A percentile compares a stretch with the other conserved stretches of the same genome.
Evolutionary conservation across 352 stramenopile species (phyloP).

Genomic region (Phytophthora melonis): DNA sequence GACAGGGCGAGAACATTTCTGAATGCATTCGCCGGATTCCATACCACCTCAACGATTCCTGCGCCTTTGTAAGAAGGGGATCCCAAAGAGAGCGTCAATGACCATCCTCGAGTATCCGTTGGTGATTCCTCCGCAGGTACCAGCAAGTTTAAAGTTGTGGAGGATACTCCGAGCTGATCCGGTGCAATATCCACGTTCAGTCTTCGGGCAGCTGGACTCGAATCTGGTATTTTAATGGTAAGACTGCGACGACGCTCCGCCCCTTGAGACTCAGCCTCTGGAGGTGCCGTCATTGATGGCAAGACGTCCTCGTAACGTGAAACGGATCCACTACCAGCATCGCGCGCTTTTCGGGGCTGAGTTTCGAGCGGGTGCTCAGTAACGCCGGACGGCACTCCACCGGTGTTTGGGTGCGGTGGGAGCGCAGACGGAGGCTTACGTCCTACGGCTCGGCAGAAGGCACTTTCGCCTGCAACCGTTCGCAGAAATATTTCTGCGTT

Average conservation of each 20-base stretch:
- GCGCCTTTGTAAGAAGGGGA: conserved; percentile 46
- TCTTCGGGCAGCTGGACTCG: conserved; percentile 11
- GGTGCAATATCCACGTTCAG: conserved; percentile 44
- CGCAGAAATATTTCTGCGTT: conserved; percentile 85
- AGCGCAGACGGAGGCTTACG: conserved; percentile 66
- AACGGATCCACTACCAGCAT: conserved; percentile 9
- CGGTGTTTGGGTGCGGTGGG: conserved; percentile 42
- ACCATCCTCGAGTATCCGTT: conserved; percentile 66
- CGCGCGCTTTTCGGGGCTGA: conserved; percentile 20
- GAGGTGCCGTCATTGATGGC: conserved; percentile 22
- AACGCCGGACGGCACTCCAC: conserved; percentile 3
- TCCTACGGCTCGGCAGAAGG: conserved; percentile 81
- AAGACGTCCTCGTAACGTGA: conserved; percentile 42
- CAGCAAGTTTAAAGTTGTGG: conserved; percentile 58
- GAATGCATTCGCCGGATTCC: conserved; percentile 59
- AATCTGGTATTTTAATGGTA: conserved; percentile 43
- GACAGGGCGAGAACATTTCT: conserved; percentile 61
- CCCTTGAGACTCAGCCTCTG: conserved; percentile 21
- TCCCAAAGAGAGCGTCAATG: conserved; percentile 49
- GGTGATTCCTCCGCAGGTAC: conserved; percentile 83
- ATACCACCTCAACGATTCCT: conserved; percentile 61
- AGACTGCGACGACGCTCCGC: conserved; percentile 33
- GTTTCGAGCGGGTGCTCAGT: conserved; percentile 19
- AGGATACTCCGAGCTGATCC: conserved; percentile 53
- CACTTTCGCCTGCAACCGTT: conserved; percentile 70